A percentile compares a stretch with the other conserved stretches of the same genome.
These are phyloP conservation scores for Yamadazyma takamatsuzukensis DNA, from an alignment of 805 yeast genomes.

Conservation along the genomic window DNA sequence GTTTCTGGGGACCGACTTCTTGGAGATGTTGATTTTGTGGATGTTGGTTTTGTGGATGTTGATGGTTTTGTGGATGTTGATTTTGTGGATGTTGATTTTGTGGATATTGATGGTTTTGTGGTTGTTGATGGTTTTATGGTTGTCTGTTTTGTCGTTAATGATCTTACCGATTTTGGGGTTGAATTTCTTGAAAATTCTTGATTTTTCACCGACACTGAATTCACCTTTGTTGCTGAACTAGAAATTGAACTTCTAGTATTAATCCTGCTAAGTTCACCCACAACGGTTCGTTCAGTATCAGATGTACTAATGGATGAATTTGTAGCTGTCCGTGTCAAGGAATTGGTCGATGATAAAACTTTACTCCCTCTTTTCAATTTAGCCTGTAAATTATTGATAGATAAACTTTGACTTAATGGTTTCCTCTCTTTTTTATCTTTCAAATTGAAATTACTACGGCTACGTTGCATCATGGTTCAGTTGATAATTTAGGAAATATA, in stretches of 20 bases:
- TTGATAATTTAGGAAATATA: too few species aligned
- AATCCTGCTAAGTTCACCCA: too few species aligned
- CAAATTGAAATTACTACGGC: background rate
- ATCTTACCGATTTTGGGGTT: background rate
- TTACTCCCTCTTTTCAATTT: too few species aligned
- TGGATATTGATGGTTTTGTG: background rate
- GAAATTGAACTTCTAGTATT: too few species aligned
- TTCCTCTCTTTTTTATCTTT: slow-evolving; percentile 8
- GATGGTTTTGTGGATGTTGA: background rate
- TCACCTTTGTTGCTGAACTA: background rate
- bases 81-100: slow-evolving; percentile 1
- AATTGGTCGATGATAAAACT: too few species aligned
- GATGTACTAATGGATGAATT: too few species aligned
- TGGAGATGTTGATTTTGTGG: background rate
- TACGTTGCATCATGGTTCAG: too few species aligned
- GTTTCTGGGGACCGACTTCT: background rate
- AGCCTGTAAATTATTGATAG: slow-evolving; percentile 11
- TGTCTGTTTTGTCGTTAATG: background rate
- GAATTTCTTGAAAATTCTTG: background rate
- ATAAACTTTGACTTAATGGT: slow-evolving; percentile 13
- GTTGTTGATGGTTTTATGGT: slow-evolving; percentile 2
- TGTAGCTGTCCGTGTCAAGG: too few species aligned
- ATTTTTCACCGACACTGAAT: background rate
- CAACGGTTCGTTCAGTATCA: too few species aligned
- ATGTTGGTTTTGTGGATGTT: background rate